Evolutionary conservation across 1,139 yeast genomes (phyloP).

Genomic region (Fermentozyma sake): DNA sequence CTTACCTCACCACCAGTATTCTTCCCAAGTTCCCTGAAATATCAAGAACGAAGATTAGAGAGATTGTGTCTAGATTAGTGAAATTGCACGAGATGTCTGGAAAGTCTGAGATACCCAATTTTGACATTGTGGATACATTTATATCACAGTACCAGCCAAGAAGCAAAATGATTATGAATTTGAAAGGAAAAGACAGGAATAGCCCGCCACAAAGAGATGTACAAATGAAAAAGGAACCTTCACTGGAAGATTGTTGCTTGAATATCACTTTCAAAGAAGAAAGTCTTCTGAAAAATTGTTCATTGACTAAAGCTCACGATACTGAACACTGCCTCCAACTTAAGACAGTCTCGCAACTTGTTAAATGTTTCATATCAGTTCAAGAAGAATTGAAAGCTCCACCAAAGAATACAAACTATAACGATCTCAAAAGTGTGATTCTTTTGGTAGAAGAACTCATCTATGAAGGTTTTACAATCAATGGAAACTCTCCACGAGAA

Average conservation of each 20-base stretch:
- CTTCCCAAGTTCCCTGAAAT: constrained; percentile 2
- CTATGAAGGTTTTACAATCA: constrained; percentile 1
- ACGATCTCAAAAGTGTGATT: constrained; percentile 7
- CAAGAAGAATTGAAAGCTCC: too few species aligned
- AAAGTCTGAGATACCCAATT: background rate
- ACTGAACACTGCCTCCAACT: too few species aligned
- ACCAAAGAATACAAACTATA: too few species aligned
- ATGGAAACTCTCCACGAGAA: constrained; percentile 1
- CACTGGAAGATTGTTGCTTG: too few species aligned
- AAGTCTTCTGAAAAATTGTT: constrained; percentile 7
- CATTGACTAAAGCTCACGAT: too few species aligned
- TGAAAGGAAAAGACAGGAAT: too few species aligned
- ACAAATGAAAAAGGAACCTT: constrained; percentile 2
- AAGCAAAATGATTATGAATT: too few species aligned
- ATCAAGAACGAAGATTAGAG: constrained; percentile 1
- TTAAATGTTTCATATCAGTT: too few species aligned
- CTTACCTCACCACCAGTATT: background rate
- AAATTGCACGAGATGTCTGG: constrained; percentile 2
- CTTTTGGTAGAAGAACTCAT: constrained; percentile 9
- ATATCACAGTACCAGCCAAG: background rate
- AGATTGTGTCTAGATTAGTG: constrained; percentile 2
- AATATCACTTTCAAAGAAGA: constrained; percentile 9
- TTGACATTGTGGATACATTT: constrained; percentile 1
- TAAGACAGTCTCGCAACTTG: too few species aligned
- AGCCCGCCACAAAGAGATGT: too few species aligned